Percentiles rank a stretch among this genome's conserved stretches.
Conservation (phyloP, 495 filamentous ascomycete species). For the Lasiosphaeria miniovina region DNA sequence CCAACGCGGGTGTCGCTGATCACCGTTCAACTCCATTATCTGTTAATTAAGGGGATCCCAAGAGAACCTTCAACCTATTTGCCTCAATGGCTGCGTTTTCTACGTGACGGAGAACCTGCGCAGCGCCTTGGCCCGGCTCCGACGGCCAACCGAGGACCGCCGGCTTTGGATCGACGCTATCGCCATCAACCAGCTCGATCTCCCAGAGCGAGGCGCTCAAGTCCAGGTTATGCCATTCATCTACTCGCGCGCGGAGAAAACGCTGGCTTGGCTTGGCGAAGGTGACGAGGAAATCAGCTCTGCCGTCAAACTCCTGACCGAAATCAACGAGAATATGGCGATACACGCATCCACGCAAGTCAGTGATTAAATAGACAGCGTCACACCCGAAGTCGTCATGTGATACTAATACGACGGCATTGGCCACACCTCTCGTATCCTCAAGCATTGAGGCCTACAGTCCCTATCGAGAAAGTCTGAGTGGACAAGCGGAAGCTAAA, state of each 20-base stretch:
- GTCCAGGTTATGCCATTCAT: background rate
- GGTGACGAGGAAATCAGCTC: background rate
- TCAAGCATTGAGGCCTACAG: background rate
- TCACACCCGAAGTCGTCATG: too few species aligned
- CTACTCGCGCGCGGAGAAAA: background rate
- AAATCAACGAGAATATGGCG: background rate
- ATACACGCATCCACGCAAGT: too few species aligned
- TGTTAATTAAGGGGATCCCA: too few species aligned
- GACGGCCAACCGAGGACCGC: background rate
- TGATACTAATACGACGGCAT: too few species aligned
- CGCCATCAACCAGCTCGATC: background rate
- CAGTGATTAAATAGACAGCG: too few species aligned
- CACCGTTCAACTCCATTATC: too few species aligned
- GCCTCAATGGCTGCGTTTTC: background rate
- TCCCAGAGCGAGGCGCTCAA: background rate
- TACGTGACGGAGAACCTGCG: background rate
- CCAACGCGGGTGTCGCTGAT: too few species aligned
- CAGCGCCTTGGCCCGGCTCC: background rate
- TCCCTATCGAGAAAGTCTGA: background rate
- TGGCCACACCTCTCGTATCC: too few species aligned
- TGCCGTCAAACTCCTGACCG: too few species aligned
- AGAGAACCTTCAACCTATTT: background rate
- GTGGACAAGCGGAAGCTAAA: background rate
- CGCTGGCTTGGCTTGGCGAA: background rate
- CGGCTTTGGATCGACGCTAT: background rate